A percentile compares a stretch with the other conserved stretches of the same genome.
Conservation (phyloP, 306 rosid genomes). For the Castanea mollissima region DNA sequence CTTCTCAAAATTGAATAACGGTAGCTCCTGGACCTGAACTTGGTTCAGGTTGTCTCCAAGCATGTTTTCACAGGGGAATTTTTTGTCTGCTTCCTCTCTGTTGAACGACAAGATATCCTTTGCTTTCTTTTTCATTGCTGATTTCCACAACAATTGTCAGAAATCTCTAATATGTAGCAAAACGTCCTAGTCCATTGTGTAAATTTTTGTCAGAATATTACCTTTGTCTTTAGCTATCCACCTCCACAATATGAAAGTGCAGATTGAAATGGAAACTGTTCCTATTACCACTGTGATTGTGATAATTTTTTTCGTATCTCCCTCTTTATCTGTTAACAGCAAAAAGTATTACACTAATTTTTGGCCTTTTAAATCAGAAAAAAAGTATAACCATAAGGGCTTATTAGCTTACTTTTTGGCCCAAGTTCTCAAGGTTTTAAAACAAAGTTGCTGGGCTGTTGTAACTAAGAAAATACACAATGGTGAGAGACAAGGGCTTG, state of each 20-base stretch:
- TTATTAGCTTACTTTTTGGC: too few relatives aligned
- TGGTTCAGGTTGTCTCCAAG: background rate
- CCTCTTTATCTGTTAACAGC: background rate
- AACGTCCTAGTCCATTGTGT: background rate
- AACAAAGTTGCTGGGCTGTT: too few relatives aligned
- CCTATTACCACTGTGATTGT: constrained; percentile 6
- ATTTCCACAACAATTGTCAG: background rate
- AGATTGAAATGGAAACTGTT: background rate
- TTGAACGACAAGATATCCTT: background rate
- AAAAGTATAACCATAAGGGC: too few relatives aligned
- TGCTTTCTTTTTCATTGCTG: background rate
- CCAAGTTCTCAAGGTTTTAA: too few relatives aligned
- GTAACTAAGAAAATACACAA: too few relatives aligned
- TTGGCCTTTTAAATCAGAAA: too few relatives aligned
- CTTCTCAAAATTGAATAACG: constrained; percentile 7
- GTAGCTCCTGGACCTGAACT: constrained; percentile 24
- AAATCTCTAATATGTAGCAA: background rate
- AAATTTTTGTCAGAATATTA: background rate
- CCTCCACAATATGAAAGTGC: constrained; percentile 19
- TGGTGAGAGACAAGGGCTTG: too few relatives aligned
- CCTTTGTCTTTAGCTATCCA: constrained; percentile 5
- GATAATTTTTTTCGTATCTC: background rate
- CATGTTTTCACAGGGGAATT: background rate
- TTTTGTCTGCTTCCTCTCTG: background rate
- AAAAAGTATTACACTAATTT: background rate